A percentile compares a stretch with the other conserved stretches of the same genome.
phyloP scores from a whole-genome alignment of 208 protist genomes.

The Wallacemonas collosoma region DNA sequence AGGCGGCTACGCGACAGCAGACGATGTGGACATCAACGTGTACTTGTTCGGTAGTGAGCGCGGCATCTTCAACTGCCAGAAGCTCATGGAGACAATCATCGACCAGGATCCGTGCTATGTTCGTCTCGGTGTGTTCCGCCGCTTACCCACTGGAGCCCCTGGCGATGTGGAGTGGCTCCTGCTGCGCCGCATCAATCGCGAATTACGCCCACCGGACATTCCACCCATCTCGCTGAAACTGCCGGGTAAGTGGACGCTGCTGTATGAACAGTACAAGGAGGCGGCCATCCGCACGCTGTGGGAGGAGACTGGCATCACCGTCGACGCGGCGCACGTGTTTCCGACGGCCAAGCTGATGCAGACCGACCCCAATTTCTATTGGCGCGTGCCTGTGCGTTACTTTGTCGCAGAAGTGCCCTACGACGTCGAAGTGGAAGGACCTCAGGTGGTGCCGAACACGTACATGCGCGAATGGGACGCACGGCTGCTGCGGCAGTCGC shows the following conservation, averaged over 20 bases:
- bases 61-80: conserved; percentile 85
- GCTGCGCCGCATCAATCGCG: conserved; percentile 90
- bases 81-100: conserved; percentile 82
- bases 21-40: conserved; percentile 89
- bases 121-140: conserved; percentile 85
- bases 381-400: conserved; percentile 89
- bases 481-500: conserved; percentile 78
- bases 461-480: conserved; percentile 89
- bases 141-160: conserved; percentile 31
- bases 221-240: conserved; percentile 90
- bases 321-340: conserved; percentile 61
- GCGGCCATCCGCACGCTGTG: conserved; percentile 85
- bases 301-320: conserved; percentile 91
- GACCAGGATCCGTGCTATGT: conserved; percentile 86
- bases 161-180: conserved; percentile 82
- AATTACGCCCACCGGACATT: conserved; percentile 87
- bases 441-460: conserved; percentile 65
- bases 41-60: conserved; percentile 91
- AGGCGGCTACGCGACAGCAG: conserved; percentile 66
- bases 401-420: conserved; percentile 88
- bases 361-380: conserved; percentile 74
- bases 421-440: conserved; percentile 76
- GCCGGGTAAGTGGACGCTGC: conserved; percentile 89
- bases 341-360: conserved; percentile 68
- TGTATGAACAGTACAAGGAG: conserved; percentile 91